Conservation (phyloP, 164 flowering plant genomes). For the Vitis rotundifolia region DNA sequence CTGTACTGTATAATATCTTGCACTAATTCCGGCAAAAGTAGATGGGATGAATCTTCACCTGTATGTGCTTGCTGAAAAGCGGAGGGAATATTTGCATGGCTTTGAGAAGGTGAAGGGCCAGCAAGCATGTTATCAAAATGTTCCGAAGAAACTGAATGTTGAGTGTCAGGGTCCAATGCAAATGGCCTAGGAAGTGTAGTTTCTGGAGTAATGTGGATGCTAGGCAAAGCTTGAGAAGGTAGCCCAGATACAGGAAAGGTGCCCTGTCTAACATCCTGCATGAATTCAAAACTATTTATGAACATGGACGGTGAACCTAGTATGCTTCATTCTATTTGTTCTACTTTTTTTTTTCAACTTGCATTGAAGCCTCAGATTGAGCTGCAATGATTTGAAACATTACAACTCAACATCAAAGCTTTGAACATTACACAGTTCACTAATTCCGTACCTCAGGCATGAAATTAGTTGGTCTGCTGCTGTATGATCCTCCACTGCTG, state of each 20-base stretch:
- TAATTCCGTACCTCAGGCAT: constrained; percentile 50
- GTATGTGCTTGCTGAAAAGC: constrained; percentile 56
- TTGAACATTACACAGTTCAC: not conserved
- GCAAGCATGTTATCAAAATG: constrained; percentile 51
- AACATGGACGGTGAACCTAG: too few species aligned
- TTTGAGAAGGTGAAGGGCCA: constrained; percentile 48
- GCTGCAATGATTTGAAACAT: too few species aligned
- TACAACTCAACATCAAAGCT: too few species aligned
- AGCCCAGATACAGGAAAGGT: constrained; percentile 42
- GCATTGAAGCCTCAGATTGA: not conserved
- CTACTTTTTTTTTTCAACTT: too few species aligned
- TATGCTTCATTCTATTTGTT: too few species aligned
- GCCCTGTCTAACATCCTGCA: constrained; percentile 49
- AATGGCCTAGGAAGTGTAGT: constrained; percentile 43
- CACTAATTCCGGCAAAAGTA: not conserved
- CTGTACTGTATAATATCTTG: too few species aligned
- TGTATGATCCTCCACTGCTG: constrained; percentile 39
- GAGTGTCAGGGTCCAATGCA: constrained; percentile 50
- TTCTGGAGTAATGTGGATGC: too few species aligned
- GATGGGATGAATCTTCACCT: constrained; percentile 43
- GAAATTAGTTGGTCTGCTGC: constrained; percentile 47
- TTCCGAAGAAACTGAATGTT: constrained; percentile 55
- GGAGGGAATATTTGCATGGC: constrained; percentile 47
- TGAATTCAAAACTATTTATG: not conserved
- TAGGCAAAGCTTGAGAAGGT: constrained; percentile 10